Evolutionary conservation across 495 filamentous ascomycete species (phyloP), one percentile per base, ranked within the genome.

Genomic region (Jackrogersella minutella): DNA sequence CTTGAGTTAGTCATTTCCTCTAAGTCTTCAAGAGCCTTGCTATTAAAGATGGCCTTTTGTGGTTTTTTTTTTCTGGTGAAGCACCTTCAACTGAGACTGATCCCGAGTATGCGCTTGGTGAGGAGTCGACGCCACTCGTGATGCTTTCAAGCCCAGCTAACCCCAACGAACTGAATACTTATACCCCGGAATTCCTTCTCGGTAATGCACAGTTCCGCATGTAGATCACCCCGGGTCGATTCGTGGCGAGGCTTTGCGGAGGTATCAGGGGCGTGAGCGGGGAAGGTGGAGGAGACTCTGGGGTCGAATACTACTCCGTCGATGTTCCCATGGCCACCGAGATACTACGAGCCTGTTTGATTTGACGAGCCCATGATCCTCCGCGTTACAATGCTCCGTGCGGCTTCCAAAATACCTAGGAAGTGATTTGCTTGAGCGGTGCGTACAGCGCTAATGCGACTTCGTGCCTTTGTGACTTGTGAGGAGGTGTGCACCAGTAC

Each of bases 261-360:
- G 19, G 33, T 8, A 49, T 50, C 24, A 28, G 58, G 30, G 58
- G 36, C 30, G 44, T 26, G 43, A 62, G 64, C 52, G 58, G 64
- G 64, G 58, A 39, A 56, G 26, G 41, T 61, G 56, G 64, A 57
- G 64, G 51, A 50, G 58, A 11, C 1, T 39, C 33, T 43, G 36
- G 34, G 41, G 10, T 11, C n/a, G 19, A 24, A 47, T 68, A 31
- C 13, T 34, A 54, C 58, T 39, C 22, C 13, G 22, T 9, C 13
- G 24, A 19, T 51, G 26, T 33, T 47, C 39, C 24, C 8, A 4
- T 17, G 39, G 9, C 14, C 8, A 51, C 13, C 5, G 19, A 46
- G 19, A 19, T 16, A 26, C n/a, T 33, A 39, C 8, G 14, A 36
- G 36, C 7, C 34, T 34, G 17, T n/a, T 26, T 43, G 8, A 58